Evolutionary conservation across 495 filamentous ascomycete genomes (phyloP), one percentile per base, ranked within the genome.

Genomic region (Melanomma pulvis-pyrius): DNA sequence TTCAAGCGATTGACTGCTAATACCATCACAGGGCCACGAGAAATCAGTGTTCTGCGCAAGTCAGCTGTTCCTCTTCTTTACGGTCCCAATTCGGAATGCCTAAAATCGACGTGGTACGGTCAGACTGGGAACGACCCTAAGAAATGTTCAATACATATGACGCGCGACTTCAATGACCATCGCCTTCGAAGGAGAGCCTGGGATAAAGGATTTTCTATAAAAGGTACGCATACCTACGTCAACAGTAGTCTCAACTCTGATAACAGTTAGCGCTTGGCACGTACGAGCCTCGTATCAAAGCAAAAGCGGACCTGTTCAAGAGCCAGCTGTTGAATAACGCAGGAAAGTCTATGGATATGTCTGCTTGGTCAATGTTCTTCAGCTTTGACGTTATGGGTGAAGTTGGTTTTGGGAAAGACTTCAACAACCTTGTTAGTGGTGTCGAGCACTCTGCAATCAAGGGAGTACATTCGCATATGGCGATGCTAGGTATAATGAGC

Each of bases 101-200:
- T 25, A 0, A 83, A 82, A 62, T 74, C 75, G 2, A 68, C 75
- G 0, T 82, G 77, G 76, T 84, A 85, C 25, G 57, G 64, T 6
- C 54, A 56, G 17, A 56, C 11, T 52, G 76, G 76, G 12, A 46
- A 74, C 1, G 48, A 73, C 5, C 50, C 70, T 0, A 78, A 78
- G 0, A 61, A 75, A 0, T 59, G 67, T 0, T 80, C 77, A 0
- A 67, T 85, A 15, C 74, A 79, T 15, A 76, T 70, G n/a, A 68
- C 50, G 4, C 73, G 82, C 30, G 72, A 79, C 39, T 26, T n/a
- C 44, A 73, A 71, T 1, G 58, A 55, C 13, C 53, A 68, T 30
- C 28, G 60, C 1, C 8, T 30, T 39, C 48, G 64, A 26, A n/a
- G 51, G 0, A 17, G 64, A 15, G 64, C 64, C 1, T 67, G 64